Evolutionary conservation across 2,329 filamentous ascomycete genomes (phyloP).

Genomic region (Sporothrix humicola): DNA sequence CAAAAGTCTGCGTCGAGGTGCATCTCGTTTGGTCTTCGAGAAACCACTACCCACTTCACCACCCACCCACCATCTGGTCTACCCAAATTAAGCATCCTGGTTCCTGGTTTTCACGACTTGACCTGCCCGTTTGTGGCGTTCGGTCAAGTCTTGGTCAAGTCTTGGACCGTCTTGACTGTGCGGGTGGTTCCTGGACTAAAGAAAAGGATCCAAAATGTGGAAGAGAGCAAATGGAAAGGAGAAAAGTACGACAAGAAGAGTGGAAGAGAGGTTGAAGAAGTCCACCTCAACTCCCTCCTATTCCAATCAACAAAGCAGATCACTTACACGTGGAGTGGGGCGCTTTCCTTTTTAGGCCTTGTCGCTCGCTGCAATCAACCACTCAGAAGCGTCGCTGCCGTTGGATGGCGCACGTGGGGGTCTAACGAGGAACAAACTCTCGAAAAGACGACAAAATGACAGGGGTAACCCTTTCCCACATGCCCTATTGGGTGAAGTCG

Average conservation of each 20-base stretch:
- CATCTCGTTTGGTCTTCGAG: neutral
- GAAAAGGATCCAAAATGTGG: neutral
- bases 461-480: slow-evolving; percentile 19
- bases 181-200: neutral
- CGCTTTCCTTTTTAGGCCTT: neutral
- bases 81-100: neutral
- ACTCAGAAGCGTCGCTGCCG: neutral
- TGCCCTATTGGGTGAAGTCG: slow-evolving; percentile 10
- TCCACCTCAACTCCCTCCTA: neutral
- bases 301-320: slow-evolving; percentile 8
- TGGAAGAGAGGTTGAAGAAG: neutral
- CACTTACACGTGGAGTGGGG: slow-evolving; percentile 29
- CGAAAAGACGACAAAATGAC: neutral
- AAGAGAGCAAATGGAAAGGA: too few species aligned
- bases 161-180: too few species aligned
- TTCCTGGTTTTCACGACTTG: neutral
- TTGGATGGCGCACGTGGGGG: slow-evolving; percentile 17
- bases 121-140: slow-evolving; percentile 27
- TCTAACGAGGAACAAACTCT: neutral
- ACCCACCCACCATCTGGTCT: neutral
- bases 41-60: slow-evolving; percentile 5
- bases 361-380: neutral
- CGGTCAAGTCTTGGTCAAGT: slow-evolving; percentile 1
- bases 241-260: neutral
- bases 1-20: neutral